These are phyloP conservation scores for Pythium aquatile DNA, from an alignment of 352 stramenopile species.

Conservation along the genomic window DNA sequence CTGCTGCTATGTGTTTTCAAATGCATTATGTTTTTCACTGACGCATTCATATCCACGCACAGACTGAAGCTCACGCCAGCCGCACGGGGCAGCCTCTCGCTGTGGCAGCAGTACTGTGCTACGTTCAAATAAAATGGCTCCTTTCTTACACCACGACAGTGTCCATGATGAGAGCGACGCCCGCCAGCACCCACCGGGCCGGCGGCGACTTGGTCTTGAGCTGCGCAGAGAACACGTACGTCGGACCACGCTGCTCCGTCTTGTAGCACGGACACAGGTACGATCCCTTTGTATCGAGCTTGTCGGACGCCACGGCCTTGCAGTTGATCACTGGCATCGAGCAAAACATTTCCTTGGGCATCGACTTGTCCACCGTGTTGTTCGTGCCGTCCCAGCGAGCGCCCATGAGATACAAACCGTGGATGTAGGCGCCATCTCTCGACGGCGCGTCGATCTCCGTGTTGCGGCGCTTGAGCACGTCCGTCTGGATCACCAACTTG, in stretches of 20 bases:
- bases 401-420: constrained; percentile 94
- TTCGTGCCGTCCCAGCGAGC: constrained; percentile 93
- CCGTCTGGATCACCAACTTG: constrained; percentile 96
- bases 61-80: constrained; percentile 22
- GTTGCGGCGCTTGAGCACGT: constrained; percentile 94
- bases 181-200: constrained; percentile 94
- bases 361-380: constrained; percentile 92
- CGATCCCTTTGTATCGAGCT: constrained; percentile 93
- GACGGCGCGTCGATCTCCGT: constrained; percentile 88
- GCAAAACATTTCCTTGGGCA: constrained; percentile 98
- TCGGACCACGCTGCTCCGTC: constrained; percentile 94
- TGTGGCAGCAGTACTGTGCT: constrained; percentile 23
- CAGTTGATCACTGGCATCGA: constrained; percentile 98
- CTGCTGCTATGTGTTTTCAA: not conserved
- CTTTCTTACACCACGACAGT: not conserved
- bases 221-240: constrained; percentile 97
- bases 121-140: not conserved
- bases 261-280: constrained; percentile 98
- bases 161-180: constrained; percentile 96
- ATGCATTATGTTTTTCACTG: not conserved
- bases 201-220: constrained; percentile 96
- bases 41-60: not conserved
- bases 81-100: constrained; percentile 23
- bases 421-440: constrained; percentile 94
- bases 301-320: constrained; percentile 94